Evolutionary conservation across 495 filamentous ascomycete genomes (phyloP).

Genomic region (Sabuloglossum arenarium): DNA sequence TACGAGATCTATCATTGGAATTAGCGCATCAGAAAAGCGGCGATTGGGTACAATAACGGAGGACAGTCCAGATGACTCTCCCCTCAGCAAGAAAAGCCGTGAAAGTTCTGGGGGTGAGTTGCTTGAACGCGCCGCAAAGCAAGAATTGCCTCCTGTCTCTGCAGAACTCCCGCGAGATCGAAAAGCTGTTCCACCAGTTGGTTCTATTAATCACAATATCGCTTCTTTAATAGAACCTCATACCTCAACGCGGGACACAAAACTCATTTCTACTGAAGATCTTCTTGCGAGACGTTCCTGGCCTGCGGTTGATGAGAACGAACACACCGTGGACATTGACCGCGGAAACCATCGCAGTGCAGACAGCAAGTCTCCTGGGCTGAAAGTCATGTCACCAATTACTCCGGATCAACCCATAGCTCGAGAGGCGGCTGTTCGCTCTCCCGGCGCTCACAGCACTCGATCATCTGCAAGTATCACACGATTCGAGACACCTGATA

Average conservation of each 20-base stretch:
- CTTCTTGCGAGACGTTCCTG: slow-evolving; percentile 26
- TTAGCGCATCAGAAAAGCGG: slow-evolving; percentile 2
- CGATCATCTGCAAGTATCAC: slow-evolving; percentile 26
- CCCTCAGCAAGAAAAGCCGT: slow-evolving; percentile 17
- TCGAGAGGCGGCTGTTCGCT: slow-evolving; percentile 11
- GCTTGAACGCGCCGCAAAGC: slow-evolving; percentile 16
- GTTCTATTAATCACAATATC: background rate
- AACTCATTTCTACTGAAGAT: slow-evolving; percentile 29
- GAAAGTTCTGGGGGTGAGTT: slow-evolving; percentile 13
- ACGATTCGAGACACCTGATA: slow-evolving; percentile 7
- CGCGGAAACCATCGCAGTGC: slow-evolving; percentile 13
- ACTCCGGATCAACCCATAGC: slow-evolving; percentile 10
- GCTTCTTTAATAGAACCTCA: background rate
- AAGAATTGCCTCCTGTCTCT: slow-evolving; percentile 14
- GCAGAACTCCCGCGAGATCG: slow-evolving; percentile 8
- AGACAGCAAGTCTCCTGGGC: slow-evolving; percentile 8
- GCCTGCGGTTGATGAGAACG: slow-evolving; percentile 29
- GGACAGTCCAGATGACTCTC: slow-evolving; percentile 16
- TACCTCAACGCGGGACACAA: background rate
- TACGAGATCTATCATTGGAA: background rate
- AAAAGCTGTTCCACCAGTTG: slow-evolving; percentile 2
- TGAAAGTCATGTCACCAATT: slow-evolving; percentile 19
- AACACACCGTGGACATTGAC: slow-evolving; percentile 16
- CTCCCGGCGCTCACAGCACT: slow-evolving; percentile 21
- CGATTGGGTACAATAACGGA: slow-evolving; percentile 22